Evolutionary conservation across 805 yeast genomes (phyloP).

Genomic region (Wickerhamiella occidentalis): DNA sequence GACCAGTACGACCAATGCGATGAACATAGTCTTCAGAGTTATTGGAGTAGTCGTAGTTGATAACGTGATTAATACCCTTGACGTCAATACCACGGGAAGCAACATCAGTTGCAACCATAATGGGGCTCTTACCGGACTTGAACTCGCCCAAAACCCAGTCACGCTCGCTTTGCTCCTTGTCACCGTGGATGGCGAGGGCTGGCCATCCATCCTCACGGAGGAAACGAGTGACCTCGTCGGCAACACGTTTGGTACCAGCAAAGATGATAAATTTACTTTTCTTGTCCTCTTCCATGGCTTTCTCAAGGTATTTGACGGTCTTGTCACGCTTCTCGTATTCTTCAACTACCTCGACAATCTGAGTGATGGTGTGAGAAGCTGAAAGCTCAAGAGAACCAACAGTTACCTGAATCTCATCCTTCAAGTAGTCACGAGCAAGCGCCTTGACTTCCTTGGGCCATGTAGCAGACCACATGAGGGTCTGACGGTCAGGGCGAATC

Average conservation of each 20-base stretch:
- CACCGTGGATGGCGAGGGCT: slow-evolving; percentile 97
- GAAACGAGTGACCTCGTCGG: slow-evolving; percentile 87
- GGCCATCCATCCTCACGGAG: slow-evolving; percentile 98
- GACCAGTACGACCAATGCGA: slow-evolving; percentile 98
- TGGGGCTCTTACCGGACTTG: slow-evolving; percentile 82
- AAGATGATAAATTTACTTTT: slow-evolving; percentile 74
- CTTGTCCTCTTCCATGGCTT: slow-evolving; percentile 48
- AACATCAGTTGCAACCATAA: slow-evolving; percentile 99
- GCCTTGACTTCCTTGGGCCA: slow-evolving; percentile 98
- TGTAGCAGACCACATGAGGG: slow-evolving; percentile 99
- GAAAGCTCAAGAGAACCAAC: slow-evolving; percentile 84
- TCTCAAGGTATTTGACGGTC: slow-evolving; percentile 68
- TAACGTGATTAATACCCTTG: slow-evolving; percentile 87
- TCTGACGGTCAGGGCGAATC: slow-evolving; percentile 98
- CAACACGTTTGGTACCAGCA: slow-evolving; percentile 81
- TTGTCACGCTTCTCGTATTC: slow-evolving; percentile 93
- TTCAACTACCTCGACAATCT: slow-evolving; percentile 78
- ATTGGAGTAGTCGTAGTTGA: slow-evolving; percentile 96
- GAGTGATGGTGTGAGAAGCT: slow-evolving; percentile 94
- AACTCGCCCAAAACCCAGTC: slow-evolving; percentile 96
- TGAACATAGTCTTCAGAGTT: slow-evolving; percentile 98
- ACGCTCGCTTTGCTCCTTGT: slow-evolving; percentile 93
- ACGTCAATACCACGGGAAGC: slow-evolving; percentile 99
- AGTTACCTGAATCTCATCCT: slow-evolving; percentile 91
- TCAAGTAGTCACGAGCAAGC: slow-evolving; percentile 80